A percentile compares a stretch with the other conserved stretches of the same genome.
Conservation (phyloP, 2,329 filamentous ascomycete species). For the Podosphaera fusca region DNA sequence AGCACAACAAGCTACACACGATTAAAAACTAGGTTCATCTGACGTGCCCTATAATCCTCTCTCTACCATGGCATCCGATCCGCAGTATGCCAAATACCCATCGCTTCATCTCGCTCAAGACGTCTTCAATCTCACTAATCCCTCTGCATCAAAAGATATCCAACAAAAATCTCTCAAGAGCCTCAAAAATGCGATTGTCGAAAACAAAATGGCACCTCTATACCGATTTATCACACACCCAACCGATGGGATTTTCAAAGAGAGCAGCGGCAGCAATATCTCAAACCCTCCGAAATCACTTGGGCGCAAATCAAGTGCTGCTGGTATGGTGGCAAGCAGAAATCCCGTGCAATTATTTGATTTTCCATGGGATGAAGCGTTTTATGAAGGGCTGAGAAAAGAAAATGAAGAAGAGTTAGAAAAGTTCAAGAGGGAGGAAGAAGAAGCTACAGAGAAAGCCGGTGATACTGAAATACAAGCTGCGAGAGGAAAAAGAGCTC, state of each 20-base stretch:
- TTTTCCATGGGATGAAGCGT: conserved; percentile 72
- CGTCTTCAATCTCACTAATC: conserved; percentile 70
- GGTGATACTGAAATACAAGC: conserved; percentile 89
- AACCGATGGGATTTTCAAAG: conserved; percentile 35
- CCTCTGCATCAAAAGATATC: conserved; percentile 38
- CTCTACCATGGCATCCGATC: conserved; percentile 46
- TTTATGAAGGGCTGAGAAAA: conserved; percentile 56
- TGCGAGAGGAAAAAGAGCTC: conserved; percentile 79
- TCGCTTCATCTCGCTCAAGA: conserved; percentile 62
- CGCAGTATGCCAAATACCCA: conserved; percentile 69
- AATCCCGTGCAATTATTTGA: conserved; percentile 38
- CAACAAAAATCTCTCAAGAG: conserved; percentile 52
- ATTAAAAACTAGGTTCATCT: no score
- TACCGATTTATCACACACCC: conserved; percentile 71
- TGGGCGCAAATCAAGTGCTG: conserved; percentile 44
- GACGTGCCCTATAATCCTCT: not conserved
- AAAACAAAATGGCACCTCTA: conserved; percentile 71
- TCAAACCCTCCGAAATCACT: conserved; percentile 27
- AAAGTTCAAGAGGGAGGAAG: conserved; percentile 61
- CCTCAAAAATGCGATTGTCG: conserved; percentile 59
- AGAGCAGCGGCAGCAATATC: conserved; percentile 21
- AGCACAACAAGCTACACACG: no score
- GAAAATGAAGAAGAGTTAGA: conserved; percentile 62
- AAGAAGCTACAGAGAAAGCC: conserved; percentile 85
- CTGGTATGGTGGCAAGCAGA: conserved; percentile 54